Evolutionary conservation across 2,329 filamentous ascomycete genomes (phyloP).

Genomic region (Delphinella strobiligena): DNA sequence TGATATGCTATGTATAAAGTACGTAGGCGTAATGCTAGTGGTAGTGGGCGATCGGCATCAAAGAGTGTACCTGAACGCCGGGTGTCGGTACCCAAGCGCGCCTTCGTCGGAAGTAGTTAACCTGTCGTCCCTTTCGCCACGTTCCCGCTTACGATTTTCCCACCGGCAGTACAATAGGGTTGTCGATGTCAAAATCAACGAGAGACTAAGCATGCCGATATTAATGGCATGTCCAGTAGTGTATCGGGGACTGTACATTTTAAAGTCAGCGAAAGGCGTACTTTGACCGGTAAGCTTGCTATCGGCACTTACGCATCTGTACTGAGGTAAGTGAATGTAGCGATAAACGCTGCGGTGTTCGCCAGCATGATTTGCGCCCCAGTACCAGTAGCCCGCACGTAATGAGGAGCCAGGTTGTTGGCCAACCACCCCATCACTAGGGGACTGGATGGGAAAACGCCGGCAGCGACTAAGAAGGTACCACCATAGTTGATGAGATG

Average conservation of each 20-base stretch:
- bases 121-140: conserved; percentile 22
- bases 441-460: conserved; percentile 22
- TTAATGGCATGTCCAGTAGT: conserved; percentile 26
- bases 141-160: conserved; percentile 27
- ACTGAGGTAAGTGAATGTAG: conserved; percentile 28
- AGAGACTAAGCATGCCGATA: conserved; percentile 23
- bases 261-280: background rate
- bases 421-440: conserved; percentile 24
- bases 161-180: conserved; percentile 24
- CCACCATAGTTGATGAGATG: conserved; percentile 25
- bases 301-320: conserved; percentile 24
- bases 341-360: conserved; percentile 26
- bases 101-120: conserved; percentile 19
- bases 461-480: conserved; percentile 23
- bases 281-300: background rate
- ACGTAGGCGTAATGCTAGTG: too few species aligned
- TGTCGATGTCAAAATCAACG: conserved; percentile 15
- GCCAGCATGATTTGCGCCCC: conserved; percentile 25
- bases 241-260: conserved; percentile 20
- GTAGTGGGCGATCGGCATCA: too few species aligned
- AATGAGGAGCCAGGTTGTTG: conserved; percentile 27
- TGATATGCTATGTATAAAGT: too few species aligned
- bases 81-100: conserved; percentile 27
- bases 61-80: conserved; percentile 24
- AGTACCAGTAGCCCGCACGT: conserved; percentile 24